A percentile compares a stretch with the other conserved stretches of the same genome.
Conservation (phyloP, 257 asterid genomes). For the Solanum etuberosum region DNA sequence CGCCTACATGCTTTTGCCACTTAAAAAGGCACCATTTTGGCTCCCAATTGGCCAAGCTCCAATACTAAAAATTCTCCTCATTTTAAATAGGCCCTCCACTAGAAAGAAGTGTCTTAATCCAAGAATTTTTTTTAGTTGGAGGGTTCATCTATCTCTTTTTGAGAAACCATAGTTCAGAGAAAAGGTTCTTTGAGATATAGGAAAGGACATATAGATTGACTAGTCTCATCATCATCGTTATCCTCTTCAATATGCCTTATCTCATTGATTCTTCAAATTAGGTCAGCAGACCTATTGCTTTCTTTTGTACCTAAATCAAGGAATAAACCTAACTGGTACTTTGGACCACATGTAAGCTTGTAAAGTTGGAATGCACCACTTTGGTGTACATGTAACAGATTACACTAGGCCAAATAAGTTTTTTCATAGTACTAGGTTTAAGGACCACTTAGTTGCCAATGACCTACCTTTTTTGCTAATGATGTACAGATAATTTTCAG, state of each 20-base stretch:
- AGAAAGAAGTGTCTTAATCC: neutral
- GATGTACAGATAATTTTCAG: neutral
- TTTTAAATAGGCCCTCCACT: neutral
- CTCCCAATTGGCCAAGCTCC: neutral
- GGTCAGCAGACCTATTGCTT: neutral
- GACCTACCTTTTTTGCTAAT: neutral
- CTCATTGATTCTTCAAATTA: neutral
- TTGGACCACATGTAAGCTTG: neutral
- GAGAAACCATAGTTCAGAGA: conserved; percentile 2
- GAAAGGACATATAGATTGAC: neutral
- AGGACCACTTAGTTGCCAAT: neutral
- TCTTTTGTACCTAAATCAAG: neutral
- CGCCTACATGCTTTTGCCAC: conserved; percentile 3
- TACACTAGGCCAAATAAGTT: neutral
- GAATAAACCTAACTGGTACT: neutral
- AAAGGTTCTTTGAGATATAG: conserved; percentile 2
- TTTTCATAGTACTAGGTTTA: neutral
- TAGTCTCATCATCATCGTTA: conserved; percentile 5
- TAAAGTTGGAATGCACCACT: neutral
- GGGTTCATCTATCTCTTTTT: conserved; percentile 16
- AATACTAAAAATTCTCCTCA: neutral
- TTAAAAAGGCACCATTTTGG: neutral
- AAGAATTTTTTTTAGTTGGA: neutral
- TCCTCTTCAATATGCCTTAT: conserved; percentile 1
- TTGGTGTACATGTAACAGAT: neutral